Conservation (phyloP, 2,329 filamentous ascomycete genomes). For the Aplosporella prunicola region DNA sequence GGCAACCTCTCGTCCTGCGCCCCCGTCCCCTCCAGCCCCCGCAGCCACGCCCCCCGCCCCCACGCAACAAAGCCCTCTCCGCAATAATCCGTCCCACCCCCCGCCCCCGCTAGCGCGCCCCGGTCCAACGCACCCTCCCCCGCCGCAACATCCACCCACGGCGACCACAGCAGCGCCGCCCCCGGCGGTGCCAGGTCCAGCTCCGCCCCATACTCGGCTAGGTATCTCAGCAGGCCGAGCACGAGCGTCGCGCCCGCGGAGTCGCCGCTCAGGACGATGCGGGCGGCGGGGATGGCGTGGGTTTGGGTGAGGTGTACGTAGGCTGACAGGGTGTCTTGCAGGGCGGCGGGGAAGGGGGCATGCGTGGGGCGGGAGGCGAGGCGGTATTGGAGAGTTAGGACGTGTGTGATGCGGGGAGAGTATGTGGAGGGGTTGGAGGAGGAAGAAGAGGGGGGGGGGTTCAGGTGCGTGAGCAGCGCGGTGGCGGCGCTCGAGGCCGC, state of each 20-base stretch:
- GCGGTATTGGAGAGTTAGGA: conserved; percentile 41
- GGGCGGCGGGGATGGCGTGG: conserved; percentile 28
- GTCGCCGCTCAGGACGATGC: conserved; percentile 41
- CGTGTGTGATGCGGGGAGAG: conserved; percentile 20
- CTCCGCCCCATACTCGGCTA: conserved; percentile 31
- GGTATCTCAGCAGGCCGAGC: conserved; percentile 38
- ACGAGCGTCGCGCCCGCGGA: conserved; percentile 41
- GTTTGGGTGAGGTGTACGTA: conserved; percentile 39
- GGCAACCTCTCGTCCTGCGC: conserved; percentile 13
- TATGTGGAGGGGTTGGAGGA: too few species aligned
- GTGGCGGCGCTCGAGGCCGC: conserved; percentile 19
- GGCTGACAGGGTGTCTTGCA: conserved; percentile 40
- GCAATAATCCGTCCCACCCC: conserved; percentile 35
- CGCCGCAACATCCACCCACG: conserved; percentile 32
- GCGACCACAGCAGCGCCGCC: conserved; percentile 35
- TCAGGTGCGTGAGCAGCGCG: conserved; percentile 22
- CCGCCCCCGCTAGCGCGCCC: conserved; percentile 21
- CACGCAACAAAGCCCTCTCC: conserved; percentile 30
- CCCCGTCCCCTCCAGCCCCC: too few species aligned
- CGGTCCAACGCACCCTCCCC: conserved; percentile 18
- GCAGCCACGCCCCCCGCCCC: conserved; percentile 33
- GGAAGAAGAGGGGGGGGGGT: conserved; percentile 19
- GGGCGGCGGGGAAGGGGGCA: conserved; percentile 42
- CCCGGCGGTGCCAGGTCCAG: conserved; percentile 26
- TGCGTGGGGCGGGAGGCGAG: conserved; percentile 33